These are phyloP conservation scores for Leccinum obscurum DNA, from an alignment of 768 basidiomycete genomes.

Conservation along the genomic window DNA sequence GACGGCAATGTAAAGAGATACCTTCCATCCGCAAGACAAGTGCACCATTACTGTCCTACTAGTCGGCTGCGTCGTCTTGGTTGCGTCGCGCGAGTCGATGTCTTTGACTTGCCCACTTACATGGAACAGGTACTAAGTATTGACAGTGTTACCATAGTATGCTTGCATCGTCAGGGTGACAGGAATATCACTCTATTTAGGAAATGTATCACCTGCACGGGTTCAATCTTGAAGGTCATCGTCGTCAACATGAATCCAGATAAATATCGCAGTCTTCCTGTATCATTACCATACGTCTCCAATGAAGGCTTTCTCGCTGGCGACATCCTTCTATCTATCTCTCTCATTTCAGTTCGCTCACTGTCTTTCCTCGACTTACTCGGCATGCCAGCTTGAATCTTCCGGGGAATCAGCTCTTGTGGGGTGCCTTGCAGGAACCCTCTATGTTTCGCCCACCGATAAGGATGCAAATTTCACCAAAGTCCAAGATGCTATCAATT, in stretches of 20 bases:
- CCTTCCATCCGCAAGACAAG: no score
- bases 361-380: slow-evolving; percentile 47
- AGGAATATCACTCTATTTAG: background rate
- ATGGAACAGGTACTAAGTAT: background rate
- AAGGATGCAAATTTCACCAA: slow-evolving; percentile 44
- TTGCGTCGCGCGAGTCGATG: no score
- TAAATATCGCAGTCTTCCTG: background rate
- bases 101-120: background rate
- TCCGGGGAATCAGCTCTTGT: slow-evolving; percentile 40
- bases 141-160: background rate
- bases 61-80: background rate
- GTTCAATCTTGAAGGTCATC: background rate
- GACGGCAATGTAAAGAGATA: background rate
- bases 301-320: slow-evolving; percentile 12
- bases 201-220: background rate
- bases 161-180: background rate
- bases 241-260: background rate
- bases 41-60: background rate
- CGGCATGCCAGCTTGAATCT: slow-evolving; percentile 53
- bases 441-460: slow-evolving; percentile 57
- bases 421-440: slow-evolving; percentile 58
- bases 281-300: background rate
- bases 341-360: slow-evolving; percentile 1
- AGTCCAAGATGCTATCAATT: slow-evolving; percentile 56
- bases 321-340: slow-evolving; percentile 6